Percentiles rank a stretch among this genome's conserved stretches.
These are phyloP conservation scores for Symbiodinium natans DNA, from an alignment of 73 alveolate genomes.

Conservation along the genomic window DNA sequence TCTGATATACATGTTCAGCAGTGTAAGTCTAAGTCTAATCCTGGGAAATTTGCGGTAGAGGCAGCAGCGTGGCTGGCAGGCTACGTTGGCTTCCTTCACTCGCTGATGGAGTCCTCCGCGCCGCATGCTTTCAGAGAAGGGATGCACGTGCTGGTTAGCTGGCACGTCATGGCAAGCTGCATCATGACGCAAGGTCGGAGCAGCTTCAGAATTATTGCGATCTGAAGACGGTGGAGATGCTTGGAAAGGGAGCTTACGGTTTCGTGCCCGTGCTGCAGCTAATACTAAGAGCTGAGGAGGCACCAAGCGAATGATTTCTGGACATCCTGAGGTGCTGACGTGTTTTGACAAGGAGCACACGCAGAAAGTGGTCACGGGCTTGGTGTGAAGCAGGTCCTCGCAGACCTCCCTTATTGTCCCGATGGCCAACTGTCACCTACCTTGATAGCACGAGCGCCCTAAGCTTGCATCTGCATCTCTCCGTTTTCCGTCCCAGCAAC, in stretches of 20 bases:
- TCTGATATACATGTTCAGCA: neutral
- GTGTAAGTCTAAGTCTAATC: neutral
- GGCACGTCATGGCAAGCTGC: too few relatives aligned
- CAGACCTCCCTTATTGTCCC: too few relatives aligned
- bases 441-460: too few relatives aligned
- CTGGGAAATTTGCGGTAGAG: neutral
- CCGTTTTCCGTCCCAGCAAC: too few relatives aligned
- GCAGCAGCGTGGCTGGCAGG: neutral
- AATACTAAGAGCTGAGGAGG: too few relatives aligned
- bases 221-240: slow-evolving; percentile 60
- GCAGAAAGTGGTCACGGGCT: slow-evolving; percentile 11
- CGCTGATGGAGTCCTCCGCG: slow-evolving; percentile 69
- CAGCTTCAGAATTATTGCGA: slow-evolving; percentile 36
- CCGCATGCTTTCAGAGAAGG: neutral
- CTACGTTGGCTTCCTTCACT: slow-evolving; percentile 19
- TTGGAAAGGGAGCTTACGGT: slow-evolving; percentile 80
- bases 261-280: neutral
- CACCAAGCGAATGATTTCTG: too few relatives aligned
- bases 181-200: slow-evolving; percentile 24
- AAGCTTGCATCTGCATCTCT: too few relatives aligned
- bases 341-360: slow-evolving; percentile 54
- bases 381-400: too few relatives aligned
- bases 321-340: slow-evolving; percentile 38
- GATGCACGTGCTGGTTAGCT: too few relatives aligned
- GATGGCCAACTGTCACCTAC: too few relatives aligned